Percentiles rank a stretch among this genome's conserved stretches.
Conservation (phyloP, 2,329 filamentous ascomycete genomes). For the Colletotrichum chlorophyti region DNA sequence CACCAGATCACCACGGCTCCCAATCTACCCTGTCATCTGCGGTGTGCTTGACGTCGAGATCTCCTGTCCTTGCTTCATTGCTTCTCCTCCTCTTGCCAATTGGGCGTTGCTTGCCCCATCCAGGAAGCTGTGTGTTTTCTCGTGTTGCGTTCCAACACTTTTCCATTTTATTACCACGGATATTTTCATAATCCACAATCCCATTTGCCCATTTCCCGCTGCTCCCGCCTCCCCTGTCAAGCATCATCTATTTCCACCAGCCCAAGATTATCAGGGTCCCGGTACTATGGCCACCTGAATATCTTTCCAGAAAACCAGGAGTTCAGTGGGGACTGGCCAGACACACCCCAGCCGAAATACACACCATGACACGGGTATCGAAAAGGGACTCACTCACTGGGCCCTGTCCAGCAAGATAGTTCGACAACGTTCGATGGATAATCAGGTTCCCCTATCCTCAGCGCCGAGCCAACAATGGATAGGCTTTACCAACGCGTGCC, state of each 20-base stretch:
- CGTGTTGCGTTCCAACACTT: conserved; percentile 10
- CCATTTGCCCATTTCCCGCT: conserved; percentile 16
- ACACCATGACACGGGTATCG: no score
- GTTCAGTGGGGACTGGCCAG: conserved; percentile 11
- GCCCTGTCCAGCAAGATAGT: conserved; percentile 14
- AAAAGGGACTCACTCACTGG: no score
- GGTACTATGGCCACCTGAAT: conserved; percentile 28
- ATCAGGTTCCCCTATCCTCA: conserved; percentile 1
- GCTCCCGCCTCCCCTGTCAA: conserved; percentile 8
- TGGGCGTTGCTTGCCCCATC: no score
- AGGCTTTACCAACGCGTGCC: conserved; percentile 14
- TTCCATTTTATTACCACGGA: neutral
- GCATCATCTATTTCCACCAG: conserved; percentile 26
- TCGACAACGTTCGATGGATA: neutral
- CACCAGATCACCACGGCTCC: no score
- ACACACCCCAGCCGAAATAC: conserved; percentile 10
- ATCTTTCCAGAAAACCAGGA: conserved; percentile 23
- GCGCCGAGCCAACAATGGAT: conserved; percentile 20
- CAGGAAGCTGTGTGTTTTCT: conserved; percentile 13
- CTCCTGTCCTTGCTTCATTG: neutral
- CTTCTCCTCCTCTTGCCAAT: conserved; percentile 1
- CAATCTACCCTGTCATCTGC: no score
- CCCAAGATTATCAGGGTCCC: conserved; percentile 28
- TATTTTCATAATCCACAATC: no score
- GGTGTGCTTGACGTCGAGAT: no score